Base-by-base conservation (phyloP, 2,329 filamentous ascomycete genomes). In the Alternaria solani region DNA sequence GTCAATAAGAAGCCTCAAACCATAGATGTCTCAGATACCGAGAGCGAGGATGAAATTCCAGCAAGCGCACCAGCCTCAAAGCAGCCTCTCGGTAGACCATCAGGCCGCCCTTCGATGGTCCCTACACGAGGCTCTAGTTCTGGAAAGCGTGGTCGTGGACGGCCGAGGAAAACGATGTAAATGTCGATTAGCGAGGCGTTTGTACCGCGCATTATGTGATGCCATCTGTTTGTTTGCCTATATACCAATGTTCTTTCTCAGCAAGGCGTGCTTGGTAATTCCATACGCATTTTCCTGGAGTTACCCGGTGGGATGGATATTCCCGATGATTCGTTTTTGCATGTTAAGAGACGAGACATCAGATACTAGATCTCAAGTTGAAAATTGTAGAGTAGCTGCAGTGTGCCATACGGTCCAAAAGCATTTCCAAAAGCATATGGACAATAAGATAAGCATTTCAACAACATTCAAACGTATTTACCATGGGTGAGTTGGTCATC, bases 11-110 rank as follows among this genome's bases (percentile, higher is more conserved):
- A 62, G 52, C 39, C 47, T n/a, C 65, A 64, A 38, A 49, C 59
- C 3, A 61, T 74, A 7, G 62, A 72, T 14, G 23, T 75, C 2
- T 74, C 72, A 1, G 69, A 71, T 3, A 72, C 68, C 2, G 74
- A 75, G 46, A 70, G 69, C 30, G 75, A 77, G 36, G 75, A 74
- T 23, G 73, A 74, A 12, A 70, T 79, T 34, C 75, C 75, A 6
- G 76, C 75, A 0, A 75, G 55, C 38, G 66, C 72, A 14, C 70
- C 72, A 6, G 41, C 46, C 7, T 49, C 59, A 2, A 75, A 71
- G 60, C 68, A 42, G 26, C 44, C 63, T 14, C 44, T 70, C 8
- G 69, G 70, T 9, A 59, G 66, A 55, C 65, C 67, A 1, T 60
- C 51, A 25, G 66, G 70, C 25, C 46, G 68, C 7, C 57, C 68